Evolutionary conservation across 2,329 filamentous ascomycete genomes (phyloP), one percentile per base, ranked within the genome.

Genomic region (Claviceps sp.): DNA sequence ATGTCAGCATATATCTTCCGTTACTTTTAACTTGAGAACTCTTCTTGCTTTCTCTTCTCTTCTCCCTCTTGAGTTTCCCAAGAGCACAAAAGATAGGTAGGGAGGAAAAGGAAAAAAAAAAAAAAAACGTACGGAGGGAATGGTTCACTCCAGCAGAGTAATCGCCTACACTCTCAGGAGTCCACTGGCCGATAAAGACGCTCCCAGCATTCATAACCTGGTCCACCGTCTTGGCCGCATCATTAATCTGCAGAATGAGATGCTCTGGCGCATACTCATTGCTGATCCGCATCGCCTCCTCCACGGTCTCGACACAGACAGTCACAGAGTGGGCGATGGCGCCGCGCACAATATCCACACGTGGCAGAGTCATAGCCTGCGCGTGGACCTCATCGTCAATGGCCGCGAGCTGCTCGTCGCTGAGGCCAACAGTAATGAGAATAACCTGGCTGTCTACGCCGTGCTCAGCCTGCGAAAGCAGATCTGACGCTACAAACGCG

Each of bases 131-230:
- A 95, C 89, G 93, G 58, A 98, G 73, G 53, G 88, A 94, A 74
- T 98, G 93, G 68, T 98, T 98, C 43, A 98, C 93, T 62, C 93
- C 93, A 50, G 93, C 93, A 56, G 89, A 95, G 72, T 98, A 98
- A 67, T 98, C 93, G 45, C 93, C 93, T 3, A 98, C 93, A 66
- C 88, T 95, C 71, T 98, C 93, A 5, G 93, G 93, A 0, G 93
- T 97, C 93, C 93, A 98, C 57, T 86, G 77, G 9, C 93, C 93
- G 57, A 97, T 83, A 65, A 98, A 98, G 6, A 98, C 90, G 64
- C 88, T 95, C 17, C 93, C 93, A 2, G 93, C 93, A 60, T 98
- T 96, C 71, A 89, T 79, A 23, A 98, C 89, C 65, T 84, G 71
- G 38, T 86, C 82, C 0, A 95, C 83, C 3, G 84, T 76, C 53